Base-by-base conservation (phyloP, 2,329 filamentous ascomycete genomes). In the Fusarium sp. region DNA sequence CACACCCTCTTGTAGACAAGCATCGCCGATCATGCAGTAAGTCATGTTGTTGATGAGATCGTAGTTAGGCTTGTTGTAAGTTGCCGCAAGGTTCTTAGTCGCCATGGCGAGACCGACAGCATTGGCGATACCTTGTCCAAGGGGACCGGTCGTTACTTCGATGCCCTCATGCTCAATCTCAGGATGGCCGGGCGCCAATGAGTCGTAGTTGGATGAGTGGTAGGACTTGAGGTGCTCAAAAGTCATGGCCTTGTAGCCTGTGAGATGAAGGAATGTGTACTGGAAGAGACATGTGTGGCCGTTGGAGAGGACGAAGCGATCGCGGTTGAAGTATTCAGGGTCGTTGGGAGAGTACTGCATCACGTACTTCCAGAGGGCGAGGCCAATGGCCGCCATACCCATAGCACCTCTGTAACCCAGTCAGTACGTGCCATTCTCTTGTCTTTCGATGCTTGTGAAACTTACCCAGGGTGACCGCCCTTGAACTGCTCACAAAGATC, bases 401-500 rank as follows among this genome's bases (percentile, higher is more conserved):
- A 90, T 90, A 24, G 87, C 88, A 44, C 81, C 79, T 30, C 81
- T 82, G 44, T 17, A 38, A 56, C 4, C 5, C 24, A 32, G 45
- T 59, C 42, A 62, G 38, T n/a, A 38, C 9, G 30, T 44, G 5
- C 12, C n/a, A 17, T 47, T 24, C 24, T 24, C 24, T 24, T 24
- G 24, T 24, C 24, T 24, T 24, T 24, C 24, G 24, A 24, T 24
- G 24, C 24, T 24, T 24, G 24, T 24, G 24, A 24, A 24, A 24
- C 24, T 75, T 83, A 91, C 88, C 91, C 91, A 24, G 91, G 91
- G 77, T 93, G 91, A 0, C 91, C 91, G 41, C 90, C 90, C 70
- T 89, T 89, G 81, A 92, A 93, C 73, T 93, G 91, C 78, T 93
- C 87, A 76, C 90, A 93, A 7, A 93, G 81, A 78, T 93, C 91